phyloP scores from a whole-genome alignment of 164 flowering plant genomes.

The Euptelea pleiosperma region DNA sequence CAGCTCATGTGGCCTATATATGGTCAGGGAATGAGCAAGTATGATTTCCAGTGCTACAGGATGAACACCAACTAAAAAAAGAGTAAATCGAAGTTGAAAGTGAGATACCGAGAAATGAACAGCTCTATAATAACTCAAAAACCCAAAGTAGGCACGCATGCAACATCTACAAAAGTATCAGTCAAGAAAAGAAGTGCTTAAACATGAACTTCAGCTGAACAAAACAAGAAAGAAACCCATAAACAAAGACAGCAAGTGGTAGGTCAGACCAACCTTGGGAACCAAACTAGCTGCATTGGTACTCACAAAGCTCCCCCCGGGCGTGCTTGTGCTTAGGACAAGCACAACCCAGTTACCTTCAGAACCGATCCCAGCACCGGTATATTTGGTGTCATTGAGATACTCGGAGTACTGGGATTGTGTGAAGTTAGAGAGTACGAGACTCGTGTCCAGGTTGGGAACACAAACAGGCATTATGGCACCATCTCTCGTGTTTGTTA shows the following conservation, averaged over 20 bases:
- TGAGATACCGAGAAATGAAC: no score
- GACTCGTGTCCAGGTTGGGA: constrained; percentile 41
- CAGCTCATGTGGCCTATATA: no score
- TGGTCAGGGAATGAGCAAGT: no score
- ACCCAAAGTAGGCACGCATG: background rate
- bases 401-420: constrained; percentile 43
- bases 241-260: constrained; percentile 23
- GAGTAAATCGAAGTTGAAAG: no score
- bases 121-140: constrained; percentile 3
- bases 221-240: constrained; percentile 12
- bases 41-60: no score
- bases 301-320: constrained; percentile 40
- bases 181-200: background rate
- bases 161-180: background rate
- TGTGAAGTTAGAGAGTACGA: constrained; percentile 70
- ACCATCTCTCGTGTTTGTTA: constrained; percentile 58
- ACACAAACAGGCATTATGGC: constrained; percentile 69
- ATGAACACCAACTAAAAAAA: no score
- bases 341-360: constrained; percentile 68
- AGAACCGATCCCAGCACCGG: constrained; percentile 54
- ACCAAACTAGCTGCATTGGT: constrained; percentile 22
- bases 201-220: constrained; percentile 10
- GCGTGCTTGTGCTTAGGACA: constrained; percentile 46
- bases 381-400: constrained; percentile 49
- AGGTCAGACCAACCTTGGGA: constrained; percentile 17